Evolutionary conservation across 305 asterid species (phyloP), one percentile per base, ranked within the genome.

Genomic region (Fraxinus dipetala): DNA sequence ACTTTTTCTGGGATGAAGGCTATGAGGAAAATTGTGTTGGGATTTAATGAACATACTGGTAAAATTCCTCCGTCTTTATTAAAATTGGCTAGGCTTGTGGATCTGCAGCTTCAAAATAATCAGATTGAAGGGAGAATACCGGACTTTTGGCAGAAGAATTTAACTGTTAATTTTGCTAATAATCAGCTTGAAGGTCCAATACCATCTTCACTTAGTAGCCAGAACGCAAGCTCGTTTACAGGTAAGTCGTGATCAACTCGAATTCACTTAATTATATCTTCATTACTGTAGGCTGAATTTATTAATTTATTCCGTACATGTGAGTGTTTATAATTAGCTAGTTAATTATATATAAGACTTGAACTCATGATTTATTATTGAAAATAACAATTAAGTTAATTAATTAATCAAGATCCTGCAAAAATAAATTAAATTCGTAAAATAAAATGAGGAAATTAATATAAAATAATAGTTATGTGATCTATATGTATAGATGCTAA

Each of bases 141-240:
- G 0, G 91, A 90, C 26, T 90, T 94, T 87, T 56, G 79, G 88
- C 98, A 90, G 88, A 45, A 36, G 75, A 77, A 65, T 81, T 81
- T 93, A 79, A 30, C 5, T 0, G 91, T 85, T n/a, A 85, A 93
- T 61, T 84, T 91, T 35, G 81, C 94, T 0, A 79, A 89, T 11
- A 95, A 95, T 82, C 80, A 65, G 83, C 94, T 95, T 73, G 81
- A 84, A 56, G 98, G 97, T 22, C 54, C 85, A 14, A 81, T 93
- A 38, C 97, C 97, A 0, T 83, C 31, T 40, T 70, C 85, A 61
- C 88, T 93, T 6, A 59, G 78, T 20, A 74, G 76, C 16, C 87
- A 88, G 84, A 85, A 79, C 59, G 82, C 89, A 14, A 86, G 63
- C 85, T 84, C 89, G 13, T 90, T 94, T 82, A 45, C 34, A 16